These are phyloP conservation scores for Sindora glabra DNA, from an alignment of 306 rosid genomes.

Conservation along the genomic window DNA sequence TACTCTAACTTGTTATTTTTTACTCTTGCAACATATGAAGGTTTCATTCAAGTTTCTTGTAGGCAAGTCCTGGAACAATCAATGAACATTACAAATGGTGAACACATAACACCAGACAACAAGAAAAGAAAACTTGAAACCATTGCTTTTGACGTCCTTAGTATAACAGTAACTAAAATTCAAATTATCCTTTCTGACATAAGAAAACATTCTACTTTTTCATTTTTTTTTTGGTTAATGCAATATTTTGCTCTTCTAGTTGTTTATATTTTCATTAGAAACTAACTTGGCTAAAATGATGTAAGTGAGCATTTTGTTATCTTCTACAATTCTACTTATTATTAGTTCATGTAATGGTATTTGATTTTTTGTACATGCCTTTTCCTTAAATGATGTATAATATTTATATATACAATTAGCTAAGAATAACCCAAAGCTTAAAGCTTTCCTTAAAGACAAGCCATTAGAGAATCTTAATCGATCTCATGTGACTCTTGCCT, in stretches of 20 bases:
- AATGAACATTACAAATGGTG: slow-evolving; percentile 64
- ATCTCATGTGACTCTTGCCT: slow-evolving; percentile 92
- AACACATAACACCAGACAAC: slow-evolving; percentile 55
- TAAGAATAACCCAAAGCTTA: slow-evolving; percentile 35
- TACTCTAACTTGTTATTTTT: slow-evolving; percentile 9
- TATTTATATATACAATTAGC: slow-evolving; percentile 46
- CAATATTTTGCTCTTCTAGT: slow-evolving; percentile 12
- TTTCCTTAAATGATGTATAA: background rate
- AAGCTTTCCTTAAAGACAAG: slow-evolving; percentile 43
- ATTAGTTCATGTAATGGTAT: background rate
- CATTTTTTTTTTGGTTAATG: too few relatives aligned
- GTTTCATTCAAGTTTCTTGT: slow-evolving; percentile 75
- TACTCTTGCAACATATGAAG: slow-evolving; percentile 32
- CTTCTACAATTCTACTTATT: too few relatives aligned
- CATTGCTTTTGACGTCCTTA: slow-evolving; percentile 82
- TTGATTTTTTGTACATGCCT: background rate
- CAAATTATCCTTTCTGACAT: slow-evolving; percentile 43
- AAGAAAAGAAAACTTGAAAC: slow-evolving; percentile 60
- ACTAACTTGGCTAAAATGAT: too few relatives aligned
- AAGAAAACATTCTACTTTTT: too few relatives aligned
- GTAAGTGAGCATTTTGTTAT: too few relatives aligned
- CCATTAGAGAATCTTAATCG: slow-evolving; percentile 30
- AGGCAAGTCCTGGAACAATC: slow-evolving; percentile 69
- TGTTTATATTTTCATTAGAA: slow-evolving; percentile 3
- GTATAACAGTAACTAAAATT: slow-evolving; percentile 49